Evolutionary conservation across 2,329 filamentous ascomycete genomes (phyloP).

Genomic region (Epichloe festucae): DNA sequence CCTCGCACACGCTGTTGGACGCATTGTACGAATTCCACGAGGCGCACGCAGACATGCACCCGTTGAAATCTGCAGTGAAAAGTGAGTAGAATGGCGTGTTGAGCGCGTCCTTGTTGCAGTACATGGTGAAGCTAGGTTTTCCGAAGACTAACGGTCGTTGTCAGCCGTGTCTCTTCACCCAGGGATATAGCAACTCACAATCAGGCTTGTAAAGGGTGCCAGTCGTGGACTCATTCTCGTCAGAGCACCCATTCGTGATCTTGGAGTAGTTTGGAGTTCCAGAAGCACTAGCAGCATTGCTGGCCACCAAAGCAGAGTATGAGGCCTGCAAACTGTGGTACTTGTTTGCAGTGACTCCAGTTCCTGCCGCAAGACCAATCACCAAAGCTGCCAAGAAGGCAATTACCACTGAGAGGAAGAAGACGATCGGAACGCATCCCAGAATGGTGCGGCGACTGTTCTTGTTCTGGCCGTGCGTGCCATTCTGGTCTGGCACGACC

Average conservation of each 20-base stretch:
- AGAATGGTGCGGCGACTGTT: background rate
- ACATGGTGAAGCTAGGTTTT: constrained; percentile 25
- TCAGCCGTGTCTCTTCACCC: background rate
- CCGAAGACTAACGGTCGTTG: constrained; percentile 19
- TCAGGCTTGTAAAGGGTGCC: constrained; percentile 8
- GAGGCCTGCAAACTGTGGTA: constrained; percentile 14
- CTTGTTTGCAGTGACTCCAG: constrained; percentile 27
- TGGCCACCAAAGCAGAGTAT: background rate
- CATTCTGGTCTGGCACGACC: background rate
- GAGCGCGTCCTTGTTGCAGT: constrained; percentile 30
- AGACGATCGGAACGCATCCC: constrained; percentile 23
- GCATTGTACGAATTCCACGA: constrained; percentile 16
- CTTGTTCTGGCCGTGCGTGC: background rate
- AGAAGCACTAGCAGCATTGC: background rate
- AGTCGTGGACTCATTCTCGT: constrained; percentile 20
- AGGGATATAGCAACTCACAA: background rate
- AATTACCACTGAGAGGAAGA: constrained; percentile 28
- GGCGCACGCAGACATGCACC: constrained; percentile 36
- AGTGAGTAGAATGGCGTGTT: constrained; percentile 25
- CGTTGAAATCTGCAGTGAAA: constrained; percentile 29
- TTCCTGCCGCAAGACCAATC: constrained; percentile 31
- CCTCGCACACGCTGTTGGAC: constrained; percentile 5
- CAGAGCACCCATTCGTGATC: constrained; percentile 29
- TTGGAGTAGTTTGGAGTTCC: constrained; percentile 1
- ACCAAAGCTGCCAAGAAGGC: constrained; percentile 26